Conservation (phyloP, 176 grass and related monocot species). For the Cymbopogon citratus region DNA sequence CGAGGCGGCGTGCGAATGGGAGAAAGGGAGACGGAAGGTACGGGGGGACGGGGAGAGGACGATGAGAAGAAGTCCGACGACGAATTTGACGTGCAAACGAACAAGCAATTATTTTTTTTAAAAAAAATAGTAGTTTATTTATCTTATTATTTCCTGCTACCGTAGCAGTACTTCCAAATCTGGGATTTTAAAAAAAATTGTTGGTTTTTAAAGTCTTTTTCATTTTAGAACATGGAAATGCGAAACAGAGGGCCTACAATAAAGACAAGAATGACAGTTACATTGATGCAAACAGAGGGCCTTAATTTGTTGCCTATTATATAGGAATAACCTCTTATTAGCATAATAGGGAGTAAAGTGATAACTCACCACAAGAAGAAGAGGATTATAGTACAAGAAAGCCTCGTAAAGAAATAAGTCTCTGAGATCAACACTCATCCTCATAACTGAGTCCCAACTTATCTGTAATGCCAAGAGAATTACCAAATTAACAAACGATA, state of each 20-base stretch:
- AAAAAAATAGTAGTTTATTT: neutral
- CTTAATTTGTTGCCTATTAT: neutral
- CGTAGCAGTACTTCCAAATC: neutral
- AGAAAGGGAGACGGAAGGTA: conserved; percentile 36
- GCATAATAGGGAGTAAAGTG: neutral
- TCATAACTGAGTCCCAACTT: conserved; percentile 90
- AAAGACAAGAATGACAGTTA: conserved; percentile 17
- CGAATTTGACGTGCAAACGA: conserved; percentile 41
- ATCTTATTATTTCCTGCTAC: neutral
- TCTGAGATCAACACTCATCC: conserved; percentile 86
- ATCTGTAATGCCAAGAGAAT: conserved; percentile 47
- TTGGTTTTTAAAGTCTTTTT: neutral
- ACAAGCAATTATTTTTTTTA: neutral
- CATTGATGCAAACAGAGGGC: neutral
- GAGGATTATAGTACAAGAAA: conserved; percentile 96
- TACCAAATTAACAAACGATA: neutral
- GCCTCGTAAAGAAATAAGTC: conserved; percentile 93
- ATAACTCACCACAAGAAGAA: conserved; percentile 81
- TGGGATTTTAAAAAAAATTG: neutral
- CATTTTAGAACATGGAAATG: neutral
- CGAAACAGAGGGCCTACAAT: conserved; percentile 68
- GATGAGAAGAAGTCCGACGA: neutral
- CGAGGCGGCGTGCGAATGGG: conserved; percentile 22
- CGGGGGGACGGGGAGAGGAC: neutral
- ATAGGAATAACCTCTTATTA: conserved; percentile 3